Conservation (phyloP, 352 stramenopile genomes). For the Phytophthora podocarpi region DNA sequence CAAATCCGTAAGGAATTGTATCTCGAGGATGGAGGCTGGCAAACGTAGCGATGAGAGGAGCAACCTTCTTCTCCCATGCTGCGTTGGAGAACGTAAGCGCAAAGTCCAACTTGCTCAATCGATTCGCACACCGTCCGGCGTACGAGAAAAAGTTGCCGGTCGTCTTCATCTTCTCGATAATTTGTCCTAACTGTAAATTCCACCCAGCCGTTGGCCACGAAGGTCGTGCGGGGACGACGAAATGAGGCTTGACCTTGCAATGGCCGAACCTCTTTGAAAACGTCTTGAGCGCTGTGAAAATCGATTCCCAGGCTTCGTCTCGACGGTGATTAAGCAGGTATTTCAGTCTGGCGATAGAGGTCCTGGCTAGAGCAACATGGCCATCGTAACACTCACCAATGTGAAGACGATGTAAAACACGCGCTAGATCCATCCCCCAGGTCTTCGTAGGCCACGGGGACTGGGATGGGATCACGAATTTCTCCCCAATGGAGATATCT, state of each 20-base stretch:
- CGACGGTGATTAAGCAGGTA: slow-evolving; percentile 10
- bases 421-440: slow-evolving; percentile 31
- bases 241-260: slow-evolving; percentile 21
- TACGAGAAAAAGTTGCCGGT: slow-evolving; percentile 27
- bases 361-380: slow-evolving; percentile 21
- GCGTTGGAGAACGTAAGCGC: slow-evolving; percentile 13
- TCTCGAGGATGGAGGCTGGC: slow-evolving; percentile 23
- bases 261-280: slow-evolving; percentile 20
- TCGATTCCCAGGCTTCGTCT: slow-evolving; percentile 28
- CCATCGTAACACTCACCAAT: slow-evolving; percentile 29
- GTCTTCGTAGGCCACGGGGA: slow-evolving; percentile 26
- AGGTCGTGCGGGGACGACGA: slow-evolving; percentile 17
- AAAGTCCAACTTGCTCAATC: slow-evolving; percentile 26
- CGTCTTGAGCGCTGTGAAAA: slow-evolving; percentile 15
- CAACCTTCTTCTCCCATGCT: slow-evolving; percentile 32
- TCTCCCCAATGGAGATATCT: slow-evolving; percentile 2
- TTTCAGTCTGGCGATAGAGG: slow-evolving; percentile 9
- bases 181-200: slow-evolving; percentile 30
- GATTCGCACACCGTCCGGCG: slow-evolving; percentile 14
- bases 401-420: slow-evolving; percentile 23
- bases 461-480: slow-evolving; percentile 29
- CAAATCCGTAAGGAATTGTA: slow-evolving; percentile 13
- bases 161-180: slow-evolving; percentile 30
- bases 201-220: slow-evolving; percentile 26
- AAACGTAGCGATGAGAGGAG: slow-evolving; percentile 29